Conservation (phyloP, 2,329 filamentous ascomycete genomes). For the Annulohypoxylon truncatum region DNA sequence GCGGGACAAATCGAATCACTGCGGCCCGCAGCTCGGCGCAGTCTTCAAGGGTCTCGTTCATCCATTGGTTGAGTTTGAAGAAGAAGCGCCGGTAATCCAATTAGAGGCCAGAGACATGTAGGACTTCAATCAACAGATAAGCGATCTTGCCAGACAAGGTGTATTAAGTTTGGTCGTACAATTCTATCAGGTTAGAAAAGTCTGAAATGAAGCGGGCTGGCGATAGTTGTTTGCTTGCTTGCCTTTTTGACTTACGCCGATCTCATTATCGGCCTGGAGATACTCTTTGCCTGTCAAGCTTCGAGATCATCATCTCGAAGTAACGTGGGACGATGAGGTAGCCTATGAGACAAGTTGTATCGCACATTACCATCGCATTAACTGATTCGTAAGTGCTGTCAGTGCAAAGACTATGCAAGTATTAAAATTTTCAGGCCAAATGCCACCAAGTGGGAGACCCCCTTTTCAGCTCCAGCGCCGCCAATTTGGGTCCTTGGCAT, state of each 20-base stretch:
- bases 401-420: background rate
- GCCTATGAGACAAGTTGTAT: background rate
- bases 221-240: too few relatives aligned
- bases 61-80: background rate
- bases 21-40: constrained; percentile 5
- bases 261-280: background rate
- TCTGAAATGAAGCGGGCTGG: background rate
- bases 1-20: constrained; percentile 1
- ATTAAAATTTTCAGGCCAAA: background rate
- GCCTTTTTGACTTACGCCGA: background rate
- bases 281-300: background rate
- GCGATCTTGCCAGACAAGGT: constrained; percentile 9
- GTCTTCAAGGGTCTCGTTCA: background rate
- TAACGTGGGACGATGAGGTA: constrained; percentile 2
- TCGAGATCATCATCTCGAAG: background rate
- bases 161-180: background rate
- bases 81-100: background rate
- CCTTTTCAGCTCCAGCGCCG: background rate
- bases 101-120: background rate
- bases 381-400: background rate
- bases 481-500: background rate
- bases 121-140: constrained; percentile 8
- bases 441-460: background rate
- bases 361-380: background rate
- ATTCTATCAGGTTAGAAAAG: background rate